Evolutionary conservation across 2,329 filamentous ascomycete species (phyloP).

Genomic region (Orbilia blumenaviensis): DNA sequence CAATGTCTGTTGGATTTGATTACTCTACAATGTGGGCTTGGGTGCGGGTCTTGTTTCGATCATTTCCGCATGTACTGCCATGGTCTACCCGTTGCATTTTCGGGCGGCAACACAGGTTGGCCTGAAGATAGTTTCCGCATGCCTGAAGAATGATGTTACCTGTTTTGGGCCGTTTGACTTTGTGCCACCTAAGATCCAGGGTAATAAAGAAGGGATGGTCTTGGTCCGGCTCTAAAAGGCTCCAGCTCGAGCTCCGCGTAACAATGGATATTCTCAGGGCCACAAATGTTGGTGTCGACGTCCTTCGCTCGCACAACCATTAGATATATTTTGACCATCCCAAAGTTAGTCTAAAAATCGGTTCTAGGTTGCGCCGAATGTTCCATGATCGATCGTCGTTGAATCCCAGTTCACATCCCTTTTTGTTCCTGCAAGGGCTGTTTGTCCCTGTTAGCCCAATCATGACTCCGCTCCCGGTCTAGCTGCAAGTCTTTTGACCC

Average conservation of each 20-base stretch:
- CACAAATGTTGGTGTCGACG: no score
- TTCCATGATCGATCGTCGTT: constrained; percentile 17
- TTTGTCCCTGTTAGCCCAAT: constrained; percentile 21
- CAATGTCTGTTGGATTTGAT: no score
- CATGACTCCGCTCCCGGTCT: constrained; percentile 7
- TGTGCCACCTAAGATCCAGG: no score
- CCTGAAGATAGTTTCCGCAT: background rate
- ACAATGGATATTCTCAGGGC: background rate
- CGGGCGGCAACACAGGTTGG: background rate
- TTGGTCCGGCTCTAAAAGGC: background rate
- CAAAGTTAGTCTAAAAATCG: no score
- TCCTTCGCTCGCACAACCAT: no score
- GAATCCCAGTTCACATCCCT: constrained; percentile 19
- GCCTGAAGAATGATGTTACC: background rate
- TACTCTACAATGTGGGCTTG: no score
- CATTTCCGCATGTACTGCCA: no score
- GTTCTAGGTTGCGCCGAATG: background rate
- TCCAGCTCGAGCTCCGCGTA: background rate
- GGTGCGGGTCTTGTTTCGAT: no score
- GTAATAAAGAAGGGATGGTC: no score
- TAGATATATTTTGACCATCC: no score
- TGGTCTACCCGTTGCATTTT: background rate
- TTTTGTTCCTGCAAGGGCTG: constrained; percentile 11
- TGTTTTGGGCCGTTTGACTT: background rate
- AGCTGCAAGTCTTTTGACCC: constrained; percentile 43